Conservation (phyloP, 495 filamentous ascomycete genomes). For the Hyaloscypha finlandica region DNA sequence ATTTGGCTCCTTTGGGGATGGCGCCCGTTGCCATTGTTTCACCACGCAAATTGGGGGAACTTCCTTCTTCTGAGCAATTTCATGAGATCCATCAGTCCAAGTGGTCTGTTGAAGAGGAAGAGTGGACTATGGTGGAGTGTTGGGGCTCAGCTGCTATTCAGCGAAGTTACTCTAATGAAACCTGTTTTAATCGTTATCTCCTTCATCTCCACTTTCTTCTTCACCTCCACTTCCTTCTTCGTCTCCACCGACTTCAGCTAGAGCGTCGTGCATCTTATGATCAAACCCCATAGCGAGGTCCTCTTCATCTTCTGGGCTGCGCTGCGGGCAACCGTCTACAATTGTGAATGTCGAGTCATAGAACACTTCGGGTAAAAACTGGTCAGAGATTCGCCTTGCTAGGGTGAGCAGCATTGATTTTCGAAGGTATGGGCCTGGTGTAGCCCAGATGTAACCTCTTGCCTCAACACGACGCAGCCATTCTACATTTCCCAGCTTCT, state of each 20-base stretch:
- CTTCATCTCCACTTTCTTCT: background rate
- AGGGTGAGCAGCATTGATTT: constrained; percentile 14
- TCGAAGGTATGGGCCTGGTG: constrained; percentile 21
- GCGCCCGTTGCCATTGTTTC: background rate
- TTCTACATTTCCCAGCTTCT: constrained; percentile 14
- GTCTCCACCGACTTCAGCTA: constrained; percentile 8
- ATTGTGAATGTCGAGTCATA: constrained; percentile 22
- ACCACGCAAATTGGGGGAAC: background rate
- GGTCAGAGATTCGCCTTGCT: constrained; percentile 19
- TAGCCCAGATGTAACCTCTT: constrained; percentile 12
- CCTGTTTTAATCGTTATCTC: constrained; percentile 3
- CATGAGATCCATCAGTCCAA: background rate
- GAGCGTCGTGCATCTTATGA: constrained; percentile 21
- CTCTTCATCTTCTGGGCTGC: constrained; percentile 23
- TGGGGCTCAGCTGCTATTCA: background rate
- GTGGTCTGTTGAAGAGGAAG: background rate
- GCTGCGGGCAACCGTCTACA: constrained; percentile 18
- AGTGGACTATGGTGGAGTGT: too few species aligned
- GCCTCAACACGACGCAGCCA: constrained; percentile 12
- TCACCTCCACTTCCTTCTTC: constrained; percentile 9
- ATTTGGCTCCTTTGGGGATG: background rate
- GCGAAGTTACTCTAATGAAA: constrained; percentile 4
- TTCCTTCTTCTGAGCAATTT: background rate
- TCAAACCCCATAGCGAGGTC: constrained; percentile 24
- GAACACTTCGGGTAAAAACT: constrained; percentile 19